Conservation (phyloP, 345 rosid genomes). For the rapeseed (Brassica napus) region Da-Ae NC_063434.1:5701501-5702000, state of each 20-base stretch:
- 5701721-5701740: conserved; percentile 75
- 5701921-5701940: conserved; percentile 27
- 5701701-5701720: conserved; percentile 63
- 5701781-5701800: conserved; percentile 57
- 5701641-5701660: conserved; percentile 23
- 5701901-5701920: conserved; percentile 95
- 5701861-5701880: conserved; percentile 77
- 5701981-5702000: background rate
- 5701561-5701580: background rate
- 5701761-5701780: conserved; percentile 90
- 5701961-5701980: background rate
- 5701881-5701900: conserved; percentile 98
- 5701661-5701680: background rate
- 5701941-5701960: conserved; percentile 3
- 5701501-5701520: conserved; percentile 95
- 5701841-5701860: conserved; percentile 12
- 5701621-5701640: background rate
- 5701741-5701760: conserved; percentile 94
- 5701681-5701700: background rate
- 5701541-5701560: conserved; percentile 71
- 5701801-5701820: background rate
- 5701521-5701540: conserved; percentile 78
- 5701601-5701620: background rate
- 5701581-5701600: conserved; percentile 8
- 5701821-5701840: conserved; percentile 6